Evolutionary conservation across 306 rosid genomes (phyloP), one percentile per base, ranked within the genome.

Genomic region (Betula pendula): DNA sequence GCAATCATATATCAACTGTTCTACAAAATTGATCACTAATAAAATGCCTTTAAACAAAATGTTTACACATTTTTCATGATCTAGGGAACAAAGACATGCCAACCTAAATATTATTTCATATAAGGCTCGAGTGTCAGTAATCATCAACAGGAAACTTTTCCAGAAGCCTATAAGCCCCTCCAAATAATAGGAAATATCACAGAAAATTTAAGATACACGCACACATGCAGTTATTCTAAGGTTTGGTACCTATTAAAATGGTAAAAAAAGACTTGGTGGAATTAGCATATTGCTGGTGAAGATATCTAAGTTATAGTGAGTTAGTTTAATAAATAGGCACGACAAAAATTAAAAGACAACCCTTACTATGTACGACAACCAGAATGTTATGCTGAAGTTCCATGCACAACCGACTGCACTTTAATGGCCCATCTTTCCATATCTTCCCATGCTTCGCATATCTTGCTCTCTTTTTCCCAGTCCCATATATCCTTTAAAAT

Each of bases 391-490:
- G 38, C 48, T 12, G 22, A 19, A 56, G 81, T 31, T 68, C 31
- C 14, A 13, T 22, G 55, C 22, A 6, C 25, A 52, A 52, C n/a
- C 4, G 13, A 9, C 27, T 45, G 42, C 72, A 70, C 27, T 31
- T 38, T 29, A 15, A 35, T 40, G 49, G 43, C 67, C 84, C 80
- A 81, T 69, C 76, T 81, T 70, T 81, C 84, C 73, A 75, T 60
- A 52, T 81, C 77, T 68, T 75, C 84, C n/a, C 50, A 69, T 27
- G 44, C 70, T 70, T 81, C 84, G 63, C 77, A 75, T 40, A 60
- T 44, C 66, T 8, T 71, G 77, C 84, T 81, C 55, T 70, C 73
- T 50, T 70, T 42, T 49, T 81, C 73, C 84, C 80, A 81, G 51
- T 81, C 77, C 84, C 84, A 81, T 27, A 75, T 27, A 47, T 29